phyloP scores from a whole-genome alignment of 2,329 filamentous ascomycete species.

The Calonectria leucothoes region DNA sequence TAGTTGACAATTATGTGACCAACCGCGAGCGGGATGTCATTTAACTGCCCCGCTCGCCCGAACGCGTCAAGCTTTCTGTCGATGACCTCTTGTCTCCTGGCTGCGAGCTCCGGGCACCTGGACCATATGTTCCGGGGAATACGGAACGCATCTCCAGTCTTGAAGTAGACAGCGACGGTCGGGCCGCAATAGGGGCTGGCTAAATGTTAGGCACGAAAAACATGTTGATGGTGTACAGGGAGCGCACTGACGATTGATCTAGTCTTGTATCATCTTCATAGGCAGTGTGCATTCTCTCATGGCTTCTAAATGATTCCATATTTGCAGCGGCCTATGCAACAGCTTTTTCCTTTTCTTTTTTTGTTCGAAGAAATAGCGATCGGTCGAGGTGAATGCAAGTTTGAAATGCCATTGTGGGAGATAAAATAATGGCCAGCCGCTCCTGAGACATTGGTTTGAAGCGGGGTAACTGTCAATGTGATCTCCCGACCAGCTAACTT shows the following conservation, averaged over 20 bases:
- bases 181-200: neutral
- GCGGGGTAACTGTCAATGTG: neutral
- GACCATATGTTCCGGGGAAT: neutral
- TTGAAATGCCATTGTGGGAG: neutral
- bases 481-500: neutral
- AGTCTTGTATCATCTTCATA: neutral
- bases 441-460: neutral
- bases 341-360: too few species aligned
- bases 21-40: neutral
- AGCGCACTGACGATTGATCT: neutral
- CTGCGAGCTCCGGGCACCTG: neutral
- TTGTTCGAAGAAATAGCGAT: neutral
- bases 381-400: neutral
- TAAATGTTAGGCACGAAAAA: neutral
- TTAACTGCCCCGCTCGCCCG: neutral
- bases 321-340: neutral
- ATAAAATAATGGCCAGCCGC: neutral
- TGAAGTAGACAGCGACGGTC: neutral
- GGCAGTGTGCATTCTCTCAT: neutral
- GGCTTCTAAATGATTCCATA: neutral
- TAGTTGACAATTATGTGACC: neutral
- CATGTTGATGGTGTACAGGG: neutral
- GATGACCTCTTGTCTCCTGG: neutral
- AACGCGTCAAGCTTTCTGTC: neutral
- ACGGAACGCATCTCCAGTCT: neutral